A percentile compares a stretch with the other conserved stretches of the same genome.
These are phyloP conservation scores for Aquanectria penicillioides DNA, from an alignment of 2,329 filamentous ascomycete genomes.

Conservation along the genomic window DNA sequence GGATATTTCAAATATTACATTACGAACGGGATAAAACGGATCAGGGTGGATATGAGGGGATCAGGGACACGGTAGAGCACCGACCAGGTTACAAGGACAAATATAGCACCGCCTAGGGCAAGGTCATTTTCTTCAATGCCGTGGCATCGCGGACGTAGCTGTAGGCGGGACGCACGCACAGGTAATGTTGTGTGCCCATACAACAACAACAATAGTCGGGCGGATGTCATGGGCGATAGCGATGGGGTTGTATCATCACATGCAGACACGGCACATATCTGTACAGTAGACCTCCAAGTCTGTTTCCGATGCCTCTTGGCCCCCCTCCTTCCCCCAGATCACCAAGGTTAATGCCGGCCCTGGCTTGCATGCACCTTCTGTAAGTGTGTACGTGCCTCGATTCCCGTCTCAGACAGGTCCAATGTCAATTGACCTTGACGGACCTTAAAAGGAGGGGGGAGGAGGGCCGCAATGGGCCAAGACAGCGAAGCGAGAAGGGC, in stretches of 20 bases:
- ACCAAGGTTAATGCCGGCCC: slow-evolving; percentile 18
- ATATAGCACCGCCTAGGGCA: slow-evolving; percentile 18
- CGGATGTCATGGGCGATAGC: background rate
- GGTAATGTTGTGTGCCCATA: background rate
- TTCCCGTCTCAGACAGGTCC: background rate
- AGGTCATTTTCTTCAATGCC: slow-evolving; percentile 21
- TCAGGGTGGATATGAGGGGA: too few relatives aligned
- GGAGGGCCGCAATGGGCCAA: slow-evolving; percentile 17
- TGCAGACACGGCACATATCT: slow-evolving; percentile 12
- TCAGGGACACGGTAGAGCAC: slow-evolving; percentile 15
- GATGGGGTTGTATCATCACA: slow-evolving; percentile 22
- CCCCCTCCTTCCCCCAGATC: background rate
- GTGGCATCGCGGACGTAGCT: slow-evolving; percentile 21
- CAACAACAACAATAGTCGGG: background rate
- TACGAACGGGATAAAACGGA: slow-evolving; percentile 14
- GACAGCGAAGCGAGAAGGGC: slow-evolving; percentile 20
- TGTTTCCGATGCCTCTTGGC: background rate
- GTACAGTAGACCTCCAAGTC: background rate
- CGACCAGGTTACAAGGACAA: slow-evolving; percentile 10
- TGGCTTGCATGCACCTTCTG: slow-evolving; percentile 11
- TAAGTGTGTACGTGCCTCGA: slow-evolving; percentile 9
- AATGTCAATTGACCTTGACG: slow-evolving; percentile 23
- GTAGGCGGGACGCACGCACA: slow-evolving; percentile 10
- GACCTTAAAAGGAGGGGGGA: slow-evolving; percentile 8
- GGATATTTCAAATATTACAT: slow-evolving; percentile 14